These are phyloP conservation scores for Cutaneotrichosporon cavernicola DNA, from an alignment of 1,284 basidiomycete species.

Conservation along the genomic window DNA sequence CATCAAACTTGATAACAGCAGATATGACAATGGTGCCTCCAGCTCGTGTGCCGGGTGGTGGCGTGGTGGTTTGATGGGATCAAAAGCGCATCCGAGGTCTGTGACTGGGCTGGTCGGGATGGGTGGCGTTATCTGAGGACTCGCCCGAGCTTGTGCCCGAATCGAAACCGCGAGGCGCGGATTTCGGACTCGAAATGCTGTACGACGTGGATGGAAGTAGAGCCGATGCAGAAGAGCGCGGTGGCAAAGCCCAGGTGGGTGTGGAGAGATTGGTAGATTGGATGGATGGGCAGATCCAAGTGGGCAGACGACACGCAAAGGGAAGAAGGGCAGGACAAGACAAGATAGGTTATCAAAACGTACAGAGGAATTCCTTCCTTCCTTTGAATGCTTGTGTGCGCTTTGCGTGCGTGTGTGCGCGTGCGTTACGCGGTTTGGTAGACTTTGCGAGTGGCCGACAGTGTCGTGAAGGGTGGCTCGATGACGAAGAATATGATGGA, in stretches of 20 bases:
- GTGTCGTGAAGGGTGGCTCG: background rate
- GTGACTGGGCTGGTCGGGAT: background rate
- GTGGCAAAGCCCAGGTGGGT: constrained; percentile 41
- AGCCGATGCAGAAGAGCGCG: constrained; percentile 10
- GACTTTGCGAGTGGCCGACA: background rate
- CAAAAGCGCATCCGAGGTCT: background rate
- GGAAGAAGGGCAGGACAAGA: background rate
- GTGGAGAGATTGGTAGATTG: constrained; percentile 14
- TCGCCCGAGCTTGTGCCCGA: background rate
- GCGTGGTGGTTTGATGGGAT: background rate
- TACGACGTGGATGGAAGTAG: background rate
- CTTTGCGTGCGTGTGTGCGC: background rate
- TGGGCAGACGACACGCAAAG: background rate
- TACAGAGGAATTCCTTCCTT: constrained; percentile 1
- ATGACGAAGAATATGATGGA: background rate
- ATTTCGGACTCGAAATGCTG: background rate
- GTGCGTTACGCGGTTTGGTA: background rate
- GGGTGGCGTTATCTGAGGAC: constrained; percentile 10
- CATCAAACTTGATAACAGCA: background rate
- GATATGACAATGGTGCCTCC: background rate
- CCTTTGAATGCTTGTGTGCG: background rate
- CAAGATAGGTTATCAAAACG: background rate
- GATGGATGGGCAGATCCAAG: constrained; percentile 2
- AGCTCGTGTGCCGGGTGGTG: background rate
- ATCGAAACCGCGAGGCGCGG: background rate